Evolutionary conservation across 441 rosid species (phyloP).

Genomic region (Populus hybrid): DNA sequence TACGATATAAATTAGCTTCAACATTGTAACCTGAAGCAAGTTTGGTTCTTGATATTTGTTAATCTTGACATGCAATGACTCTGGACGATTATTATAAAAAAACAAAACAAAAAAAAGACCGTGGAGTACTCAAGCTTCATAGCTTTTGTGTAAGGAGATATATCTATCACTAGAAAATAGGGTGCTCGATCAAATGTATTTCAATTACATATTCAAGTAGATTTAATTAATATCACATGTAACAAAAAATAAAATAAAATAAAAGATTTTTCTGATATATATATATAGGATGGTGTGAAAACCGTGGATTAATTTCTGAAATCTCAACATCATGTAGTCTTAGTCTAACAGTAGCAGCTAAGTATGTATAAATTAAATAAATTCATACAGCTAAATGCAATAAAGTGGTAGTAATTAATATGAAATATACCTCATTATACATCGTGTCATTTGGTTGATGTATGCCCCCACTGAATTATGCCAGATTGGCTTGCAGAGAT

Average conservation of each 20-base stretch:
- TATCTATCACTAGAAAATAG: not conserved
- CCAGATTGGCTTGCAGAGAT: not conserved
- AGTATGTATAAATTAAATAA: no score
- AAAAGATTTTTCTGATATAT: no score
- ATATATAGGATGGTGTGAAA: not conserved
- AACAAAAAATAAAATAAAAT: no score
- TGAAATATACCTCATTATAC: no score
- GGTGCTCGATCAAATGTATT: not conserved
- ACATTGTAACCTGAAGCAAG: not conserved
- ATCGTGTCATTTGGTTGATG: not conserved
- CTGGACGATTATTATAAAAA: no score
- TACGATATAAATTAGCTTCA: not conserved
- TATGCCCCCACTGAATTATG: not conserved
- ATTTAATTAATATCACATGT: not conserved
- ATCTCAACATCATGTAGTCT: not conserved
- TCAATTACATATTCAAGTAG: not conserved
- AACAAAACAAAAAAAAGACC: no score
- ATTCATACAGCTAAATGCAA: not conserved
- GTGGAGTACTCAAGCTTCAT: not conserved
- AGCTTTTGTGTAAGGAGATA: not conserved
- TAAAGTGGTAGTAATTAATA: not conserved
- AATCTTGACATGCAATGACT: not conserved
- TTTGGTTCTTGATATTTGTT: not conserved
- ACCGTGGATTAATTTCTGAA: not conserved
- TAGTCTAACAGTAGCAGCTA: not conserved